Base-by-base conservation (phyloP, 2,329 filamentous ascomycete genomes). In the Cordyceps militaris region DNA sequence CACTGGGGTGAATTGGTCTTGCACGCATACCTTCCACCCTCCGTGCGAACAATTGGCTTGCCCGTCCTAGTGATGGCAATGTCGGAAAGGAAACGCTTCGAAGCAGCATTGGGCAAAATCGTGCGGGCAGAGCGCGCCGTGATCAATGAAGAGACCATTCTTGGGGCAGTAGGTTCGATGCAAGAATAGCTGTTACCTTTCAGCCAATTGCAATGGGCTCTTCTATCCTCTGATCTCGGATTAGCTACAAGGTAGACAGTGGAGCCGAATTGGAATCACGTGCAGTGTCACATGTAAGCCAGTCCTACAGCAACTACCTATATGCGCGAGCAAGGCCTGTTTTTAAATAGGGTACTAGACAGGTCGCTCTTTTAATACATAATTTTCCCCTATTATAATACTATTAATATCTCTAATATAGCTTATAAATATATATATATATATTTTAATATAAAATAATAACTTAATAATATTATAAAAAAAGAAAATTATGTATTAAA, bases 11-110 rank as follows among this genome's bases (percentile, higher is more conserved):
- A 64, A 70, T 68, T 65, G 66, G 57, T n/a, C 4, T 24, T 28
- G 26, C 44, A 30, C 49, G 72, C 84, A 76, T 76, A 95, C 89
- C 93, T 87, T 79, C 94, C 94, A 76, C 93, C 93, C 70, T 92
- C 85, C 58, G 88, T 80, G 69, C 91, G 88, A 70, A 97, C 78
- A 67, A 97, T 92, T 61, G 94, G 93, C 80, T 96, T 97, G 74
- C 94, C 94, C 59, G 94, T 99, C 68, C 94, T 84, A 61, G 93
- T 96, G 70, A 99, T 96, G 68, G 89, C 80, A 69, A 99, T 83
- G 79, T 99, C 94, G 71, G 91, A 89, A 65, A 87, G 68, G 62
- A 73, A 73, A 71, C 80, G 79, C 68, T 76, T 77, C 67, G 78
- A 76, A 66, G 76, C 67, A 64, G 77, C 67, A 66, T 74, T 75